Evolutionary conservation across 208 protist species (phyloP).

Genomic region (Crithidia fasciculata): DNA sequence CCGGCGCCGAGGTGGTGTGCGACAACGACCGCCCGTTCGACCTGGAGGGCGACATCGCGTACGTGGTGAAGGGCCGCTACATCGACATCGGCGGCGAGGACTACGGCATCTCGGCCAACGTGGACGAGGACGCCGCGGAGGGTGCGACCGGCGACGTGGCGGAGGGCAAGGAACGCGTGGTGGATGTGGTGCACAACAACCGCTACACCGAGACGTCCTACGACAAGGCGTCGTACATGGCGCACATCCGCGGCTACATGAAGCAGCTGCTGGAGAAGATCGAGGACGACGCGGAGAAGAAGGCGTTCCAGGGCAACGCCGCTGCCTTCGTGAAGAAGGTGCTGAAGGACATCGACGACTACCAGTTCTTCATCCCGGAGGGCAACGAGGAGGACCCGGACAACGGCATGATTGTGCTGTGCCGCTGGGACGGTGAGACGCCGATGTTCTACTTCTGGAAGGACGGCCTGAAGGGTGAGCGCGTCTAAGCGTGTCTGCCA

Average conservation of each 20-base stretch:
- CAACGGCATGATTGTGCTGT: slow-evolving; percentile 90
- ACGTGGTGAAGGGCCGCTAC: slow-evolving; percentile 83
- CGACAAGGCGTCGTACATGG: slow-evolving; percentile 94
- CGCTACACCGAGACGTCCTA: slow-evolving; percentile 92
- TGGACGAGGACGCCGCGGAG: slow-evolving; percentile 89
- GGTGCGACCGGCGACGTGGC: slow-evolving; percentile 84
- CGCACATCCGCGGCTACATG: slow-evolving; percentile 93
- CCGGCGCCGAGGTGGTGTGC: slow-evolving; percentile 91
- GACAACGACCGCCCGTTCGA: slow-evolving; percentile 89
- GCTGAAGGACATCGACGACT: slow-evolving; percentile 91
- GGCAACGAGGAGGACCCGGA: slow-evolving; percentile 92
- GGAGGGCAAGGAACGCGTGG: slow-evolving; percentile 78
- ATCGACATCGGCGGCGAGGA: slow-evolving; percentile 91
- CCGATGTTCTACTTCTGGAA: slow-evolving; percentile 93
- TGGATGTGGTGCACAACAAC: slow-evolving; percentile 92
- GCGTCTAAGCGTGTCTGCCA: slow-evolving; percentile 54
- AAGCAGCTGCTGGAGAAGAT: slow-evolving; percentile 89
- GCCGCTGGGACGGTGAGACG: slow-evolving; percentile 87
- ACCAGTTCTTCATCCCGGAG: slow-evolving; percentile 93
- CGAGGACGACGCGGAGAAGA: slow-evolving; percentile 80
- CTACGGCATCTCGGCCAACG: slow-evolving; percentile 91
- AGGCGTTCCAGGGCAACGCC: slow-evolving; percentile 90
- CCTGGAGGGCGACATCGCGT: slow-evolving; percentile 82
- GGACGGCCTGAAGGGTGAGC: slow-evolving; percentile 86
- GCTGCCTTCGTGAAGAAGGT: slow-evolving; percentile 92